Conservation (phyloP, 2,329 filamentous ascomycete genomes). For the Taxawa tesnikishii region DNA sequence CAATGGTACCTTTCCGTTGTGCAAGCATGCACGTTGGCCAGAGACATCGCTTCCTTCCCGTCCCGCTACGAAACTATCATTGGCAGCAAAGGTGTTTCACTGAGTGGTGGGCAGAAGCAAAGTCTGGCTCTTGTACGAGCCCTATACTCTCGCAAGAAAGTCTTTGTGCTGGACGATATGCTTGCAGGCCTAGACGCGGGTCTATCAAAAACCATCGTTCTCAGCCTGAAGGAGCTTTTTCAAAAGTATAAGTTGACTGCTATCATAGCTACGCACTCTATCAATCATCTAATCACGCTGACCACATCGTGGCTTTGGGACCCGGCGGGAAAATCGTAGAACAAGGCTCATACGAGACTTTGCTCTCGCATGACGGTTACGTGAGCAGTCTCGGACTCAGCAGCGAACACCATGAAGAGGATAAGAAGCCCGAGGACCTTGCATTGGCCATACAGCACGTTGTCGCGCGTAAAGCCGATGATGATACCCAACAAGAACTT, state of each 20-base stretch:
- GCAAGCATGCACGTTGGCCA: conserved; percentile 21
- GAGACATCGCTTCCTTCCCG: conserved; percentile 28
- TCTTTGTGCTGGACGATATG: conserved; percentile 71
- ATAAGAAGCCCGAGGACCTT: background rate
- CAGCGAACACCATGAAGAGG: too few species aligned
- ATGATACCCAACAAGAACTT: background rate
- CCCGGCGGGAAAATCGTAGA: conserved; percentile 3
- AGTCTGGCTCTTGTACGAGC: conserved; percentile 55
- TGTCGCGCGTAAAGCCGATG: background rate
- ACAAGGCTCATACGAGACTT: conserved; percentile 8
- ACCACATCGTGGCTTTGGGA: conserved; percentile 25
- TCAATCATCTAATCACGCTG: conserved; percentile 23
- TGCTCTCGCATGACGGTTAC: conserved; percentile 3
- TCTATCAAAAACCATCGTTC: conserved; percentile 29
- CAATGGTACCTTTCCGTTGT: conserved; percentile 24
- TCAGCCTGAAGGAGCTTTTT: conserved; percentile 30
- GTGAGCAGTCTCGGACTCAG: background rate
- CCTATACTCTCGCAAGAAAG: conserved; percentile 65
- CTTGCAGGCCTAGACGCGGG: conserved; percentile 60
- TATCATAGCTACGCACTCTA: conserved; percentile 30
- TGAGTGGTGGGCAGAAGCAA: conserved; percentile 42
- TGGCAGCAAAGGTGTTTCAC: conserved; percentile 37
- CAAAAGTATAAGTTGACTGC: conserved; percentile 25
- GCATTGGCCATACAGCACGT: background rate
- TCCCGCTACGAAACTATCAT: conserved; percentile 32